Percentiles rank a stretch among this genome's conserved stretches.
These are phyloP conservation scores for Xylaria sp. DNA, from an alignment of 2,329 filamentous ascomycete species.

Conservation along the genomic window DNA sequence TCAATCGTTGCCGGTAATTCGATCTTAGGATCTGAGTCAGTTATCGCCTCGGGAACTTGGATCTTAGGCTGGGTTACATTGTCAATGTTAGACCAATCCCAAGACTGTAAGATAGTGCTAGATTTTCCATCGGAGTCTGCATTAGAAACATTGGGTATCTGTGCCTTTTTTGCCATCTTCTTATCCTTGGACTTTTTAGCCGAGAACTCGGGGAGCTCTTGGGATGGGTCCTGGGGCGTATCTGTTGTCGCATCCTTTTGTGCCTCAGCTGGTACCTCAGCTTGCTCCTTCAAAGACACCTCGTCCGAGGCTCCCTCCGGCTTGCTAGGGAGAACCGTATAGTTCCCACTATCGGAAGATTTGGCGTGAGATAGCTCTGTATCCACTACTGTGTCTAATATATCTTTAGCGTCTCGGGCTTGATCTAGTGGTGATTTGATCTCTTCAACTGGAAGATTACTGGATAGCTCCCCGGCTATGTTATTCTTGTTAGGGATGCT, in stretches of 20 bases:
- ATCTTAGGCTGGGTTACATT: conserved; percentile 32
- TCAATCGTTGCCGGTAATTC: background rate
- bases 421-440: background rate
- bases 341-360: conserved; percentile 5
- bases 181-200: conserved; percentile 49
- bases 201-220: conserved; percentile 37
- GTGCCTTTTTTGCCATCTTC: conserved; percentile 35
- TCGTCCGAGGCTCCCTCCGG: conserved; percentile 1
- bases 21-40: conserved; percentile 8
- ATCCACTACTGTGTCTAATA: background rate
- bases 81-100: conserved; percentile 36
- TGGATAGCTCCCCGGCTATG: background rate
- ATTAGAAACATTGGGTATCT: conserved; percentile 21
- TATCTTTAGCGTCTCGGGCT: conserved; percentile 3
- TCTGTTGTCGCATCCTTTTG: conserved; percentile 2
- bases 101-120: conserved; percentile 29
- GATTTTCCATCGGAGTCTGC: conserved; percentile 13
- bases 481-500: background rate
- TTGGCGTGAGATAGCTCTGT: background rate
- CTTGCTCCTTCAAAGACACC: conserved; percentile 1
- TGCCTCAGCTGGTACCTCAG: background rate
- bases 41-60: background rate
- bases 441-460: background rate
- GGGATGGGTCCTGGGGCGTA: conserved; percentile 11
- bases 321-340: conserved; percentile 16